These are phyloP conservation scores for Pichia cabralensis DNA, from an alignment of 805 yeast genomes.

Conservation along the genomic window DNA sequence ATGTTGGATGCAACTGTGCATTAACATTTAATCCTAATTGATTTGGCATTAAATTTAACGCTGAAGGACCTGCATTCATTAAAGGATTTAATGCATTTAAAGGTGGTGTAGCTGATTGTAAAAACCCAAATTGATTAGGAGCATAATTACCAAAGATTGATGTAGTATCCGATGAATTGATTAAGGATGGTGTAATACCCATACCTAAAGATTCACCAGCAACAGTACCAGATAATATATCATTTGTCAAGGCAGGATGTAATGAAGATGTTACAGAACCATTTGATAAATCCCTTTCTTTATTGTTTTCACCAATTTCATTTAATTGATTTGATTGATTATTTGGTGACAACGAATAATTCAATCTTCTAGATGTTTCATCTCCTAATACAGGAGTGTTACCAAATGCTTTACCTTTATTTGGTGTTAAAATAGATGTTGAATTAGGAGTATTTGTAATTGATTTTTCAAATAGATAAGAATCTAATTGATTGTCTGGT, in stretches of 20 bases:
- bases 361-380: slow-evolving; percentile 37
- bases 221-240: slow-evolving; percentile 18
- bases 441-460: slow-evolving; percentile 5
- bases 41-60: slow-evolving; percentile 4
- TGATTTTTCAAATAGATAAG: slow-evolving; percentile 8
- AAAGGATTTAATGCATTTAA: slow-evolving; percentile 1
- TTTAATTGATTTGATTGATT: slow-evolving; percentile 4
- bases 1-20: background rate
- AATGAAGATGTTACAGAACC: slow-evolving; percentile 15
- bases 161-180: background rate
- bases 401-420: slow-evolving; percentile 10
- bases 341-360: slow-evolving; percentile 18
- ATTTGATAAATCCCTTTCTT: too few species aligned
- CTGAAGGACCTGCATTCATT: slow-evolving; percentile 1
- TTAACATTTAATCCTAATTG: background rate
- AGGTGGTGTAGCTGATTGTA: slow-evolving; percentile 2
- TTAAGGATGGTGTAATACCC: slow-evolving; percentile 14
- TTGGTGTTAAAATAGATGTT: slow-evolving; percentile 7
- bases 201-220: slow-evolving; percentile 23
- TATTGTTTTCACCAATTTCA: background rate
- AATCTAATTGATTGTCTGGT: slow-evolving; percentile 4
- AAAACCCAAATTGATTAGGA: slow-evolving; percentile 6
- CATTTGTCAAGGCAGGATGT: slow-evolving; percentile 20
- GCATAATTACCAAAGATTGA: slow-evolving; percentile 4
- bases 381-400: slow-evolving; percentile 16